These are phyloP conservation scores for Barnettozyma siamensis DNA, from an alignment of 805 yeast genomes.

Conservation along the genomic window DNA sequence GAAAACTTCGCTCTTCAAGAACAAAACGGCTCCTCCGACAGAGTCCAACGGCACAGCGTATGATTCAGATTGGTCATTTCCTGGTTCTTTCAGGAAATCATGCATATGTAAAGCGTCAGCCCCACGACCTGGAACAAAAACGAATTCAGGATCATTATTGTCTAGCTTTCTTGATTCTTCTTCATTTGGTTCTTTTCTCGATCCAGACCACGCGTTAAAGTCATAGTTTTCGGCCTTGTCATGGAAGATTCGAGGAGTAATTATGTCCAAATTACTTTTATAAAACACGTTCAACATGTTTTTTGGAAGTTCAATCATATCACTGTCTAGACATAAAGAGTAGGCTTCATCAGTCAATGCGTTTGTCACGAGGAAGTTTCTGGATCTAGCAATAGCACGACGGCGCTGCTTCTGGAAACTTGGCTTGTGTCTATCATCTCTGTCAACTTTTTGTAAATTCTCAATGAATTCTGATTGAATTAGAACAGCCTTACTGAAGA, in stretches of 20 bases:
- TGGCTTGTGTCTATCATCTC: conserved; percentile 16
- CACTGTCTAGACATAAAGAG: conserved; percentile 29
- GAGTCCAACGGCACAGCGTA: conserved; percentile 34
- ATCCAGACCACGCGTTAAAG: conserved; percentile 32
- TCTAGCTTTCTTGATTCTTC: conserved; percentile 16
- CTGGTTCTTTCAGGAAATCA: conserved; percentile 10
- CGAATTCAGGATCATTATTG: conserved; percentile 16
- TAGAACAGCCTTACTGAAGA: conserved; percentile 5
- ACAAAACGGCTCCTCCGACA: conserved; percentile 49
- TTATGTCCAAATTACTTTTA: conserved; percentile 24
- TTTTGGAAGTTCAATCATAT: conserved; percentile 22
- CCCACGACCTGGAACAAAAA: conserved; percentile 25
- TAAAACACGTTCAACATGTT: conserved; percentile 24
- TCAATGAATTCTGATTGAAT: conserved; percentile 21
- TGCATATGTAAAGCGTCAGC: conserved; percentile 21
- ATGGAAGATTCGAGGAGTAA: conserved; percentile 27
- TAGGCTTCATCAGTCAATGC: conserved; percentile 25
- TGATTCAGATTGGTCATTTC: conserved; percentile 7
- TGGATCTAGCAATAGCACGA: conserved; percentile 23
- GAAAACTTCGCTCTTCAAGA: conserved; percentile 36
- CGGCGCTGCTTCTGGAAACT: conserved; percentile 24
- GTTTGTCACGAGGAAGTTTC: conserved; percentile 25
- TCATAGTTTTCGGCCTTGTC: conserved; percentile 29
- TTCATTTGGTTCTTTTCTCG: conserved; percentile 23
- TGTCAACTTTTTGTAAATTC: conserved; percentile 9